Base-by-base conservation (phyloP, 1,284 basidiomycete species). In the Agaricales sp. region DNA sequence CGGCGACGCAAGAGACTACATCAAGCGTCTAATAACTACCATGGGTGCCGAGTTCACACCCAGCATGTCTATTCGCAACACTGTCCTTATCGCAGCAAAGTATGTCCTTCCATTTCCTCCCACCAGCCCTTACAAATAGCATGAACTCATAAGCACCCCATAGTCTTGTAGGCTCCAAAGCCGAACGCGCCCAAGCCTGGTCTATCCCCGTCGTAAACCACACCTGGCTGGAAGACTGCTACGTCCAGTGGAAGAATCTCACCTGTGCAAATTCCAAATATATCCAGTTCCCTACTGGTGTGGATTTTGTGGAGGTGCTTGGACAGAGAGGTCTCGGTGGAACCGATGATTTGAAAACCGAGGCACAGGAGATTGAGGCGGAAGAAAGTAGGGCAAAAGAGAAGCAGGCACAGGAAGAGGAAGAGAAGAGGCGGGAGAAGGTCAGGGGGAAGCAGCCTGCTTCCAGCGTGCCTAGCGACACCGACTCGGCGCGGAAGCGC, bases 171-270 rank as follows among this genome's bases (percentile, higher is more conserved):
- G 87, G 87, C n/a, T 76, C 74, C 2, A 92, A 92, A 65, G 80
- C 86, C 0, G 65, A 67, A 4, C 86, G 85, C 58, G 89, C 90
- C 0, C 67, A 70, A 6, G 70, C 78, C 0, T 94, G 92, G 92
- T 77, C 76, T 1, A 87, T 94, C 51, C 85, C 89, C 0, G 70
- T 93, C 51, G 85, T 94, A 12, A 93, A 92, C 56, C 92, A 95
- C 58, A 72, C 77, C 0, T 95, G 91, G 87, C 71, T 95, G 3
- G 92, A 94, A 61, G 87, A 91, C 54, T 93, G 87, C 61, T 88
- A 92, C 58, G 64, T 79, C 16, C 73, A 80, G 16, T 93, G 91
- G 91, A 70, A 73, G n/a, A 69, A 73, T 19, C 67, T 85, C 43
- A 78, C 79, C 0, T 70, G 76, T 4, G 76, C 72, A 0, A 63